Base-by-base conservation (phyloP, 2,329 filamentous ascomycete genomes). In the Colletotrichum sp. region DNA sequence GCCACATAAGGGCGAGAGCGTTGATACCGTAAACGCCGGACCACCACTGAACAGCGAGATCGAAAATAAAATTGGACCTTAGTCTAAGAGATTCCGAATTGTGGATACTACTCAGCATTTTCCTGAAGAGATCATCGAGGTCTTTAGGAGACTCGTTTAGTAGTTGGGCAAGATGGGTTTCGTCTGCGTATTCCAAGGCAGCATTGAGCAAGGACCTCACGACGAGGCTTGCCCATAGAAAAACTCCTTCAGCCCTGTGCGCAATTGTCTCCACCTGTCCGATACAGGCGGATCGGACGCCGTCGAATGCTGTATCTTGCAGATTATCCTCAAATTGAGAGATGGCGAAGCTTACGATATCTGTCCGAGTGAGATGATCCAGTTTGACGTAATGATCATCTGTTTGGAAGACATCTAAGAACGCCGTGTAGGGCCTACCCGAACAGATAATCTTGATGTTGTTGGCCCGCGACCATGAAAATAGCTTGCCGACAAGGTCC, bases 231-330 rank as follows among this genome's bases (percentile, higher is more conserved):
- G 44, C 44, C 44, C 44, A 49, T 3, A 49, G 44, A 21, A 49
- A 49, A 0, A 49, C 44, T 21, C 44, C 44, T 3, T 49, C 44
- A 8, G 44, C 0, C 7, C 21, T 49, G 44, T 49, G 10, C 6
- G 10, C 3, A 2, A 49, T 49, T 4, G 1, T 1, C 5, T 13
- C 44, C 2, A 0, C 0, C 10, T 49, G 6, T 7, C 0, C n/a
- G 44, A 49, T 21, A 9, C 44, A 49, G 1, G 10, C n/a, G 44
- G 44, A 21, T 21, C 44, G 44, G 1, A 49, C 44, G 0, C n/a
- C 10, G 7, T 21, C 44, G 7, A 49, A 49, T 21, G n/a, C 9
- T 1, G 44, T 8, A 13, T 49, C n/a, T 49, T 13, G 1, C n/a
- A 49, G n/a, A 6, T 49, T 4, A 21, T 49, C 2, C 10, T 49